A percentile compares a stretch with the other conserved stretches of the same genome.
Conservation (phyloP, 495 filamentous ascomycete genomes). For the Aspergillus bridgeri region DNA sequence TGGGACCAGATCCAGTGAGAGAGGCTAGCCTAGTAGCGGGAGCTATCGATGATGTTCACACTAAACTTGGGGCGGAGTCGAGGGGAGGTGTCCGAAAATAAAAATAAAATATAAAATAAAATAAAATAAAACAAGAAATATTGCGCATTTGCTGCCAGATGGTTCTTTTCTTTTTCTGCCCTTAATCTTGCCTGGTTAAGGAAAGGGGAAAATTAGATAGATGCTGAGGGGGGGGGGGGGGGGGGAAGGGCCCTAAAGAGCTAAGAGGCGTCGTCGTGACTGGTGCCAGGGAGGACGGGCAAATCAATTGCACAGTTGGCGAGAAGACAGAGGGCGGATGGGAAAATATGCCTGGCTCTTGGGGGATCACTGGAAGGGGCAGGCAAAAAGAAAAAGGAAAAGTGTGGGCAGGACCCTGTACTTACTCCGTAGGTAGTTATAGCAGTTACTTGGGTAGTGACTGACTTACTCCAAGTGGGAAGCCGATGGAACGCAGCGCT, state of each 20-base stretch:
- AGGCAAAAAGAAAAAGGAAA: too few species aligned
- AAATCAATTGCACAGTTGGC: background rate
- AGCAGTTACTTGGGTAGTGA: too few species aligned
- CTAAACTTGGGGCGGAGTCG: constrained; percentile 7
- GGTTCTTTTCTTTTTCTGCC: background rate
- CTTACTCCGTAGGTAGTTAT: too few species aligned
- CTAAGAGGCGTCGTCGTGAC: background rate
- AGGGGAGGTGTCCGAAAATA: background rate
- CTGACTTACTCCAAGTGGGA: too few species aligned
- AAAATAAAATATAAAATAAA: background rate
- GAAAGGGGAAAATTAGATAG: background rate
- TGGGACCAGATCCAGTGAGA: constrained; percentile 8
- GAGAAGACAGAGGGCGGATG: background rate
- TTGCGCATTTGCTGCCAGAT: too few species aligned
- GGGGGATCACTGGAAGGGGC: too few species aligned
- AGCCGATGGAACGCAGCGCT: background rate
- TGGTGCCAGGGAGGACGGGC: background rate
- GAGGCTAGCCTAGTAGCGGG: constrained; percentile 7
- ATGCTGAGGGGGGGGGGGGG: background rate
- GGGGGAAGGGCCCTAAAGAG: too few species aligned
- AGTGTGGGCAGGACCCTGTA: too few species aligned
- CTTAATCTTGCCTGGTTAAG: background rate
- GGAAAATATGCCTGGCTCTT: too few species aligned
- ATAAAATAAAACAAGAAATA: background rate
- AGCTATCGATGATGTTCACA: constrained; percentile 11